Percentiles rank a stretch among this genome's conserved stretches.
Conservation (phyloP, 73 alveolate genomes). For the Durusdinium trenchii region DNA sequence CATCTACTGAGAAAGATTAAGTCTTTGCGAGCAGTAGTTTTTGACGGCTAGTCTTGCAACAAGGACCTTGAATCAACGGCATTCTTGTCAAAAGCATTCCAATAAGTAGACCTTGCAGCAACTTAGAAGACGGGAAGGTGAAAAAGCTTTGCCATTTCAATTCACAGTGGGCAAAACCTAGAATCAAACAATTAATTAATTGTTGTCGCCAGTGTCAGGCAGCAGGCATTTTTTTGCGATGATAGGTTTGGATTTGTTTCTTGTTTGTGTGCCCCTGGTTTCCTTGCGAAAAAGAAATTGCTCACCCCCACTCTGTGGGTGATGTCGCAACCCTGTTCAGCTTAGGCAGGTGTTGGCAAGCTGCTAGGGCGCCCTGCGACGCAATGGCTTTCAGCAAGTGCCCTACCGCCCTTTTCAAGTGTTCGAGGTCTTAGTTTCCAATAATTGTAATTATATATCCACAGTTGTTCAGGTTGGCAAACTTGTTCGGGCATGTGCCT, state of each 20-base stretch:
- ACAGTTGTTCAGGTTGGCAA: not conserved
- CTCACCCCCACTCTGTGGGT: too few species aligned
- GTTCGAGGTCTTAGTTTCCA: not conserved
- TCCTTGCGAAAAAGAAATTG: too few species aligned
- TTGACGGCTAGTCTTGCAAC: too few species aligned
- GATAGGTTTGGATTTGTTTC: not conserved
- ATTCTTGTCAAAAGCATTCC: too few species aligned
- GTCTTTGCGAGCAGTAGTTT: too few species aligned
- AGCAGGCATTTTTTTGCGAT: not conserved
- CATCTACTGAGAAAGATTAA: too few species aligned
- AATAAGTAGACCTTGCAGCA: too few species aligned
- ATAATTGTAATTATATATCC: not conserved
- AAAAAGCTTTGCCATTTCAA: too few species aligned
- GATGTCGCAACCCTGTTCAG: not conserved
- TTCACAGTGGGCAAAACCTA: not conserved
- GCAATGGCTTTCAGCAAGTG: slow-evolving; percentile 85
- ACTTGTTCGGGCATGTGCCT: not conserved
- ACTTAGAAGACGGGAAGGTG: too few species aligned
- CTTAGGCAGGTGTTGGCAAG: slow-evolving; percentile 76
- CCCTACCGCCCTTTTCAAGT: not conserved
- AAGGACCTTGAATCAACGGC: too few species aligned
- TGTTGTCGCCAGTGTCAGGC: not conserved
- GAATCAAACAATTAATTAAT: not conserved
- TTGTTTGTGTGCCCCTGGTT: not conserved
- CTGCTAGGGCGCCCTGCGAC: not conserved